Evolutionary conservation across 2,329 filamentous ascomycete genomes (phyloP), one percentile per base, ranked within the genome.

Genomic region (Scedosporium dehoogii): DNA sequence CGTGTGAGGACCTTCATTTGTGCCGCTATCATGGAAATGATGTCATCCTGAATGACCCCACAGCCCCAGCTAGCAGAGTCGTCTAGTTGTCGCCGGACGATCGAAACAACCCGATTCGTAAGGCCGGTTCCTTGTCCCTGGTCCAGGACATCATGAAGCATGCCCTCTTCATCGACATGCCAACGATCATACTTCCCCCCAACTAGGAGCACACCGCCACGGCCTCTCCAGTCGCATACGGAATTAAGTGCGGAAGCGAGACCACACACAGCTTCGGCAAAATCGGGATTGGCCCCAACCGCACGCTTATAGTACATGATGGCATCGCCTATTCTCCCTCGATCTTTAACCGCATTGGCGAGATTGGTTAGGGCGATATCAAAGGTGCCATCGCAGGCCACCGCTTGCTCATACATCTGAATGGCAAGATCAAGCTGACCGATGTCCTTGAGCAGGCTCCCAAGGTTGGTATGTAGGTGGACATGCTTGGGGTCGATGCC

Each of bases 291-390:
- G n/a, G 92, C 86, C 41, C 83, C 82, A 9, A 99, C 93, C 46
- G 94, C 94, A 66, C 92, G 85, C 69, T 86, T 90, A 77, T 99
- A 99, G 73, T 96, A 97, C 27, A 79, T 77, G 64, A 99, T 97
- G 1, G 94, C 94, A 71, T 99, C 94, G 63, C 86, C 89, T 67
- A 97, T 91, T 53, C 90, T 86, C 2, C 94, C 94, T 68, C 96
- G 91, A 72, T 99, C 94, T 73, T 99, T 99, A 67, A 99, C 92
- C 7, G 94, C 94, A 72, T 99, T 99, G 62, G 94, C 94, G 23
- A 99, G 81, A 70, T 99, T 99, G 3, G 94, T 96, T 62, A 99
- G 78, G 41, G 94, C 94, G 70, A 99, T 99, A 70, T 99, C 94
- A 70, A 99, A 99, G 25, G 87, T 90, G n/a, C 86, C 86, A 73